Evolutionary conservation across 805 yeast genomes (phyloP).

Genomic region (Saitoella complicata): DNA sequence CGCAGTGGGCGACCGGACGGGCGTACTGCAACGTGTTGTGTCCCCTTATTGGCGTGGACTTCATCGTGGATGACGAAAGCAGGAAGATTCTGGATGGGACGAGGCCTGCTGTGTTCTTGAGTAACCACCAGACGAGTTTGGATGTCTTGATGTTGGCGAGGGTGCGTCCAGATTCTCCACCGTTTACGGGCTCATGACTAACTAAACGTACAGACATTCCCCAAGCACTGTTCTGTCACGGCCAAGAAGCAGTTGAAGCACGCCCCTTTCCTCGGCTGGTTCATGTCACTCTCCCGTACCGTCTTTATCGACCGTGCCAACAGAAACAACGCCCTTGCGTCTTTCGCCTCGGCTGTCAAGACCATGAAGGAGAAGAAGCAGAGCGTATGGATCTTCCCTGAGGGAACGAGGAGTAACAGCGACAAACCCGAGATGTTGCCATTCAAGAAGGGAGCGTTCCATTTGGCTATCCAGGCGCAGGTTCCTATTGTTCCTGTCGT

Average conservation of each 20-base stretch:
- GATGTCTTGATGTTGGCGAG: slow-evolving; percentile 72
- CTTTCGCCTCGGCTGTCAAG: slow-evolving; percentile 53
- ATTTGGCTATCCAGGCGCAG: slow-evolving; percentile 81
- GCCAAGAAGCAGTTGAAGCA: slow-evolving; percentile 73
- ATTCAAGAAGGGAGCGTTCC: slow-evolving; percentile 96
- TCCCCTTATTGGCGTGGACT: slow-evolving; percentile 47
- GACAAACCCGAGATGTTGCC: slow-evolving; percentile 56
- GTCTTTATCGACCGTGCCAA: slow-evolving; percentile 75
- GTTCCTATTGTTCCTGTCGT: slow-evolving; percentile 83
- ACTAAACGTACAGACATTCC: slow-evolving; percentile 37
- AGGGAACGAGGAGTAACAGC: slow-evolving; percentile 84
- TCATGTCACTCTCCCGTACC: slow-evolving; percentile 75
- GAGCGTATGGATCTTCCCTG: slow-evolving; percentile 84
- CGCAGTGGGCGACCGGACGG: slow-evolving; percentile 84
- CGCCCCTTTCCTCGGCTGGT: slow-evolving; percentile 92
- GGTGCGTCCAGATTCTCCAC: not conserved
- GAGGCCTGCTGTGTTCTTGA: slow-evolving; percentile 61
- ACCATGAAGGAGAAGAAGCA: slow-evolving; percentile 47
- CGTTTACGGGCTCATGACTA: not conserved
- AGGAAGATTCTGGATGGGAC: slow-evolving; percentile 29
- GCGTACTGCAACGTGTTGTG: slow-evolving; percentile 54
- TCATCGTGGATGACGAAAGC: slow-evolving; percentile 46
- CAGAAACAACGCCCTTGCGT: slow-evolving; percentile 56
- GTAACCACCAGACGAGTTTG: slow-evolving; percentile 72
- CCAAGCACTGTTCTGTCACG: slow-evolving; percentile 78